Base-by-base conservation (phyloP, 805 yeast genomes). In the Debaryomyces castellii region DNA sequence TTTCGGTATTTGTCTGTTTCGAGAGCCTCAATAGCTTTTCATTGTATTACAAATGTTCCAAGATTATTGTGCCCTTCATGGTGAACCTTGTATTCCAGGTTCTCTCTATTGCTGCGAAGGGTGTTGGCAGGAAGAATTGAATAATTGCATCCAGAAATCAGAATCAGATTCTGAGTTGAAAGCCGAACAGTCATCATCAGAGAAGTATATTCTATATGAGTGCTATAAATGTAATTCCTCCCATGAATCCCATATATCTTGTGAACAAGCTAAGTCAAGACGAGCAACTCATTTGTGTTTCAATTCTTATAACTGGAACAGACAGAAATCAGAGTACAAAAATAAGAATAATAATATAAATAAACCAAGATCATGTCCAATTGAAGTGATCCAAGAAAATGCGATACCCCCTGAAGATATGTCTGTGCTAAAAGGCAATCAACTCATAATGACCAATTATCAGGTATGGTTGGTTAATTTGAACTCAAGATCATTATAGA, bases 381-480 rank as follows among this genome's bases (percentile, higher is more conserved):
- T 28, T n/a, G 20, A 30, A 16, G 18, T 30, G 6, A 30, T 30
- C 5, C 33, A 30, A 5, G 34, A 30, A 7, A 30, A 16, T 3
- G 10, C 9, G 3, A 4, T 17, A 14, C 17, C 5, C 18, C 9
- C 33, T 39, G 46, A 47, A 21, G 41, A 40, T 40, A 10, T 44
- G 9, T 42, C 55, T 24, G 37, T 49, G 20, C 20, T 42, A 9
- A 39, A 42, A 20, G 52, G 51, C 35, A 57, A 55, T 39, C 47
- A 56, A 32, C 43, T 55, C 14, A 51, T 59, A 9, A 52, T 49
- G 41, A 33, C 50, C 1, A 62, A 62, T 44, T 62, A 62, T 43
- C 49, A 60, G 41, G 61, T 60, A 45, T 62, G 66, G 65, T 53
- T 62, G 39, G 45, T 58, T 18, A 49, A 51, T 17, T 41, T 35